Conservation (phyloP, 78 protist species). For the Dictyostelium firmibasis region DNA sequence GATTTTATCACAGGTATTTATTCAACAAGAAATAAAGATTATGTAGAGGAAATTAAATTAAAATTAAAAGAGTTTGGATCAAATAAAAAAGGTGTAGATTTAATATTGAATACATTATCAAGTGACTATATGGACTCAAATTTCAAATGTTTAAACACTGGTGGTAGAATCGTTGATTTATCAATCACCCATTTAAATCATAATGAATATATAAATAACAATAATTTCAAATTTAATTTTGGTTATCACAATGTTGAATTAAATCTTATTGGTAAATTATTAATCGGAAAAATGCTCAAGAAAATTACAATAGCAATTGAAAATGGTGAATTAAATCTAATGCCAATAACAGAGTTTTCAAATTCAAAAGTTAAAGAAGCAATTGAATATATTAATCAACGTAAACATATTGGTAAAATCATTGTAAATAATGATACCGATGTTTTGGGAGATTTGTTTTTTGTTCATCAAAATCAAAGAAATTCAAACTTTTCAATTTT, state of each 20-base stretch:
- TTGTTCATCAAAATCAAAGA: not conserved
- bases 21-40: not conserved
- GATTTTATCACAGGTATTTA: not conserved
- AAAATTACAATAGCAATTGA: conserved; percentile 2
- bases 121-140: not conserved
- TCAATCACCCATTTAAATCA: not conserved
- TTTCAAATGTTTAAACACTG: not conserved
- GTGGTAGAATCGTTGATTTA: conserved; percentile 42
- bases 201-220: not conserved
- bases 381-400: not conserved
- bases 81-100: conserved; percentile 5
- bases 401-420: not conserved
- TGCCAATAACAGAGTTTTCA: conserved; percentile 2
- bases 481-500: not conserved
- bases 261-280: no score
- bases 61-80: not conserved
- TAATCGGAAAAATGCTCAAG: not conserved
- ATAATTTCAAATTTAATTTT: not conserved
- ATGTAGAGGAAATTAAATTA: not conserved
- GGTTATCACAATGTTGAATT: not conserved
- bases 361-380: not conserved
- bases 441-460: not conserved
- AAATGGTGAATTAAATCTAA: not conserved
- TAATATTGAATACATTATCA: conserved; percentile 10
- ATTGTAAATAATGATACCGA: not conserved